Conservation (phyloP, 2,329 filamentous ascomycete genomes). For the Claviceps sp. region DNA sequence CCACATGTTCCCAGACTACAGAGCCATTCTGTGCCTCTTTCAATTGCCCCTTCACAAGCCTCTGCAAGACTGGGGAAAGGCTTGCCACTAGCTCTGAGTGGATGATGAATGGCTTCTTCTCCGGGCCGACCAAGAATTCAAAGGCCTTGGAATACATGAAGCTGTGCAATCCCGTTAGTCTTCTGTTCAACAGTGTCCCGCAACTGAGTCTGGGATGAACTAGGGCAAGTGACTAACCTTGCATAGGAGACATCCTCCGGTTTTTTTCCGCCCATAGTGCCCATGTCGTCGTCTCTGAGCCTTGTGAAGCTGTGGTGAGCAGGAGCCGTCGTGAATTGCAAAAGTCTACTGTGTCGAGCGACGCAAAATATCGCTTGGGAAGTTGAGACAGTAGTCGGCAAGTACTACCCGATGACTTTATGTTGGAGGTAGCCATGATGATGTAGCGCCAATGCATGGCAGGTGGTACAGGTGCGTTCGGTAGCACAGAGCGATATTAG, state of each 20-base stretch:
- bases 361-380: too few relatives aligned
- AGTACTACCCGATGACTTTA: too few relatives aligned
- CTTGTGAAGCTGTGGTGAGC: too few relatives aligned
- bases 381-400: too few relatives aligned
- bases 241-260: not conserved
- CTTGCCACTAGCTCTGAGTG: not conserved
- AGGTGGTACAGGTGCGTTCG: too few relatives aligned
- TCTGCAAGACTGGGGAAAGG: too few relatives aligned
- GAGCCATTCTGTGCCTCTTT: not conserved
- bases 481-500: too few relatives aligned
- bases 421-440: too few relatives aligned
- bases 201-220: not conserved
- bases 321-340: too few relatives aligned
- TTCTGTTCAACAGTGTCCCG: not conserved
- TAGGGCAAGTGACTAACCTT: not conserved
- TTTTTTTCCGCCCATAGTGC: not conserved
- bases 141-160: not conserved
- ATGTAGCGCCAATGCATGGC: too few relatives aligned
- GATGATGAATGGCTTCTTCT: not conserved
- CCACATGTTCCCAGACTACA: not conserved
- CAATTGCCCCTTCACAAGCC: not conserved
- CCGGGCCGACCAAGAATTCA: not conserved
- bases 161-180: not conserved
- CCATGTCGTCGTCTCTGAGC: too few relatives aligned
- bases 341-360: too few relatives aligned